phyloP scores from a whole-genome alignment of 75 land plant species.

The Sequoiadendron giganteum region DNA sequence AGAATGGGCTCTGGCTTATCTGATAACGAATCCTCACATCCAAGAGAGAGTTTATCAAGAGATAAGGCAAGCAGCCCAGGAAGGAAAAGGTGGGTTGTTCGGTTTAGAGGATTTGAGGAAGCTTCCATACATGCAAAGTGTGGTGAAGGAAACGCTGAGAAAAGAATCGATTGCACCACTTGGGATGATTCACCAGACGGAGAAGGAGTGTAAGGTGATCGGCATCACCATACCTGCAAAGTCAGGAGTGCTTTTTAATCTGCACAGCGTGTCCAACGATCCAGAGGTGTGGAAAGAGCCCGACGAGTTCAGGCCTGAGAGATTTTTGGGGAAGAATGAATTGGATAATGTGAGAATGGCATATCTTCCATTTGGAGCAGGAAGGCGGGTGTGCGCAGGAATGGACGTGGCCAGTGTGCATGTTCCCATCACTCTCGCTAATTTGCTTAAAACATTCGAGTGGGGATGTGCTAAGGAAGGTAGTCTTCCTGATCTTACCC shows the following conservation, averaged over 20 bases:
- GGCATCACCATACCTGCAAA: neutral
- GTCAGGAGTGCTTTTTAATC: neutral
- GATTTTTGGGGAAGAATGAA: neutral
- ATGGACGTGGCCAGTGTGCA: neutral
- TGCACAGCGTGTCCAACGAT: neutral
- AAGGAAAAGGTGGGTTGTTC: neutral
- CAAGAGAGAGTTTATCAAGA: slow-evolving; percentile 2
- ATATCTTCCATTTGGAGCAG: neutral
- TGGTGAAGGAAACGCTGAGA: slow-evolving; percentile 16
- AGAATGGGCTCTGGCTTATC: neutral
- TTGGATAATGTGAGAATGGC: neutral
- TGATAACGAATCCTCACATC: neutral
- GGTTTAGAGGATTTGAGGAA: neutral
- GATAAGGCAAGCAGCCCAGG: neutral
- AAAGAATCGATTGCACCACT: slow-evolving; percentile 8
- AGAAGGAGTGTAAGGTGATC: neutral
- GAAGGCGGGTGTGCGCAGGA: neutral
- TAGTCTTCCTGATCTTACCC: neutral
- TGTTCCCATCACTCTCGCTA: neutral
- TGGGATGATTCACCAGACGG: neutral
- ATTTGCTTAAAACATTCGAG: neutral
- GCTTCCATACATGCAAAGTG: neutral
- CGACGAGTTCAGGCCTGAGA: neutral
- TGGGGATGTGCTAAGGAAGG: neutral
- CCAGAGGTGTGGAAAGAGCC: neutral